phyloP scores from a whole-genome alignment of 495 filamentous ascomycete genomes.

The Aspergillus panamensis region DNA sequence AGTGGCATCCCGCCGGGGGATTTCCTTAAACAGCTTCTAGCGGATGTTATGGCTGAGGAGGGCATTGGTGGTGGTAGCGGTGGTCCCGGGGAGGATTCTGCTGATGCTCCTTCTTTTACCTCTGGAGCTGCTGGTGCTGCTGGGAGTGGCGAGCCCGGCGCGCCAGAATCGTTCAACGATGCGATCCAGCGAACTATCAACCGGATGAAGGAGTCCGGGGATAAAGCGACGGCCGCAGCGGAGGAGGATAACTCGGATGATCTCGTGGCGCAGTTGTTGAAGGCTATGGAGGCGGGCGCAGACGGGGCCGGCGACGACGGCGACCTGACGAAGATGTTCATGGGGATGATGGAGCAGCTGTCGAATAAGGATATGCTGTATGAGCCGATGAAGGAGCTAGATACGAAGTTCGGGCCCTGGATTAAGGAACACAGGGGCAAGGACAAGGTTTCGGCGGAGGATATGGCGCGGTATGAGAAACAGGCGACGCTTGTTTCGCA shows the following conservation, averaged over 20 bases:
- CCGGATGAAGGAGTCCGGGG: constrained; percentile 83
- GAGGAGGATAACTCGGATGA: constrained; percentile 68
- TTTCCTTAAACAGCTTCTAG: constrained; percentile 76
- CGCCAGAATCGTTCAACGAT: constrained; percentile 71
- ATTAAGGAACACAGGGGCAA: constrained; percentile 69
- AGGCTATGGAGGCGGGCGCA: constrained; percentile 61
- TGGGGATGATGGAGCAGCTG: constrained; percentile 98
- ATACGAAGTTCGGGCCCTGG: constrained; percentile 89
- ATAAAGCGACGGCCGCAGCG: constrained; percentile 74
- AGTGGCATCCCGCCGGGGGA: constrained; percentile 68
- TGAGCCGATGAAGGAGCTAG: constrained; percentile 95
- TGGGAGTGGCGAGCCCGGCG: constrained; percentile 9
- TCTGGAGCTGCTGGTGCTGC: constrained; percentile 8
- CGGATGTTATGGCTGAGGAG: constrained; percentile 77
- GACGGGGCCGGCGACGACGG: constrained; percentile 69
- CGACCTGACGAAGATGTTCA: constrained; percentile 85
- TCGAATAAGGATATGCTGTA: constrained; percentile 98
- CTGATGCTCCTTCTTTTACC: too few relatives aligned
- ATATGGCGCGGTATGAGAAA: constrained; percentile 73
- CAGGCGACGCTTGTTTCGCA: constrained; percentile 80
- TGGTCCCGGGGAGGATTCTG: constrained; percentile 6
- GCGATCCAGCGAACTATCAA: constrained; percentile 89
- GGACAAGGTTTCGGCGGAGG: constrained; percentile 58
- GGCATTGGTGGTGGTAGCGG: constrained; percentile 39
- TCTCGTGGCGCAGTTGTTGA: constrained; percentile 79